These are phyloP conservation scores for Hippophae rhamnoides DNA, from an alignment of 306 rosid species.

Conservation along the genomic window DNA sequence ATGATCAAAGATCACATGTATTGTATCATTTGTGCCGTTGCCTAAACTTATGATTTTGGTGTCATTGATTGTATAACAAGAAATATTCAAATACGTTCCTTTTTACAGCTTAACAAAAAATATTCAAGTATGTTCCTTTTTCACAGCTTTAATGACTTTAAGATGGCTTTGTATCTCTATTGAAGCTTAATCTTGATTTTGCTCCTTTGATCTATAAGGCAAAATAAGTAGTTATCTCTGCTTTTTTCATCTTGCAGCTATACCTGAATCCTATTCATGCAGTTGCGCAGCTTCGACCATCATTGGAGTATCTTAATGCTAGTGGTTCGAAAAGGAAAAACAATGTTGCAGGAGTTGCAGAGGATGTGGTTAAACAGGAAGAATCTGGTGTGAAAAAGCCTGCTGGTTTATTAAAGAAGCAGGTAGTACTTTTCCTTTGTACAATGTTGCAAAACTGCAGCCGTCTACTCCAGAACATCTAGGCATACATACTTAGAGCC, in stretches of 20 bases:
- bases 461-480: neutral
- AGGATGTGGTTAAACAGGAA: slow-evolving; percentile 42
- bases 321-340: slow-evolving; percentile 48
- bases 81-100: neutral
- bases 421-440: slow-evolving; percentile 30
- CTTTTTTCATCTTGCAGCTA: slow-evolving; percentile 54
- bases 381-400: slow-evolving; percentile 36
- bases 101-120: neutral
- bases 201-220: neutral
- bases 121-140: neutral
- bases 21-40: neutral
- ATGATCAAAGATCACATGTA: slow-evolving; percentile 1
- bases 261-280: slow-evolving; percentile 78
- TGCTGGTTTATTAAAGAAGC: slow-evolving; percentile 49
- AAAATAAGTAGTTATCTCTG: slow-evolving; percentile 7
- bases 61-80: neutral
- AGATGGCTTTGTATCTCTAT: neutral
- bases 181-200: neutral
- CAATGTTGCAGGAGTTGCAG: slow-evolving; percentile 23
- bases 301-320: slow-evolving; percentile 47
- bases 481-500: no score
- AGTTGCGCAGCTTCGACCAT: slow-evolving; percentile 75
- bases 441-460: slow-evolving; percentile 5
- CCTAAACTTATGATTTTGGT: neutral
- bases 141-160: neutral